Base-by-base conservation (phyloP, 192 early-diverging fungal species). In the Umbelopsis ramanniana region DNA sequence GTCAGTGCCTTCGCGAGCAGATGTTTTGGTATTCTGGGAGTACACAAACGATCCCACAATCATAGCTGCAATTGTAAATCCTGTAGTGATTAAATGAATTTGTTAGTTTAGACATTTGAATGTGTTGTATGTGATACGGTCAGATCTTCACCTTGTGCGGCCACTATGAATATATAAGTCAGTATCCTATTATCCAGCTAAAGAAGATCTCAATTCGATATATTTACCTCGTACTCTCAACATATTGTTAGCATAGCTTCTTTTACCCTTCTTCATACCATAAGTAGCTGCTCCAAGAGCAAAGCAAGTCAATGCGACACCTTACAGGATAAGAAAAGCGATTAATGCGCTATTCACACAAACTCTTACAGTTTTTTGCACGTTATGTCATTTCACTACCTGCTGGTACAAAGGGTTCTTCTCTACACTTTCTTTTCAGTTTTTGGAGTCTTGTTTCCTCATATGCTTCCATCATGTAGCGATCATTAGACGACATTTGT, bases 381-480 rank as follows among this genome's bases (percentile, higher is more conserved):
- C n/a, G 17, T 17, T 50, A 33, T 8, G 11, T 21, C 22, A 47
- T 15, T 15, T 43, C 6, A 9, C 66, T 57, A 72, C 71, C 71
- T 35, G 52, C 48, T n/a, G 71, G 54, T 15, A 72, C 71, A 57
- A 72, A 72, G 17, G 71, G 71, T 43, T 72, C 71, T 46, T 72
- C 71, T 33, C 52, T 72, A 29, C 52, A 54, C 52, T 72, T 72
- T 10, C 71, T 63, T 33, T 29, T 63, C 57, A 63, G 11, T 29
- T 63, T 63, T 63, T 63, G 29, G 35, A 63, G 57, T 37, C 57
- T 63, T 37, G 57, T 63, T 6, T 63, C 57, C 33, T 63, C 57
- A 19, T 38, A 63, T 37, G 57, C 57, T 37, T 63, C 57, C 26
- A 17, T 63, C 57, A 63, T 63, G 57, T 37, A 63, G 4, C 26